A percentile compares a stretch with the other conserved stretches of the same genome.
Conservation (phyloP, 257 asterid genomes). For the Henckelia pumila region DNA sequence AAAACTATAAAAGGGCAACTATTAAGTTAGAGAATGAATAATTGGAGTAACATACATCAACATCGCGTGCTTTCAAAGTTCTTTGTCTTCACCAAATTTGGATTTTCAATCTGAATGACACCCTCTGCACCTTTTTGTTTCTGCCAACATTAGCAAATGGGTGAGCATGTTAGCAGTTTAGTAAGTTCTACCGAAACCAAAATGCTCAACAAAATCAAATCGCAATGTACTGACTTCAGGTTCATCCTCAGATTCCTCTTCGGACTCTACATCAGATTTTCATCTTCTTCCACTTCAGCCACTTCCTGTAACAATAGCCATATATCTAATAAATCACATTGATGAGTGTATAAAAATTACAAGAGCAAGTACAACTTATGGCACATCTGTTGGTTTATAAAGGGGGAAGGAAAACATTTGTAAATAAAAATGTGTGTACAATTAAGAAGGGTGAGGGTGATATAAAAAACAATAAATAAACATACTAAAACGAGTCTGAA, state of each 20-base stretch:
- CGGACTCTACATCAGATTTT: slow-evolving; percentile 73
- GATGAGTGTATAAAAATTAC: background rate
- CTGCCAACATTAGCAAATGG: slow-evolving; percentile 36
- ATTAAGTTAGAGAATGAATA: background rate
- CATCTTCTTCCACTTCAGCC: slow-evolving; percentile 63
- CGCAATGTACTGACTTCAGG: slow-evolving; percentile 44
- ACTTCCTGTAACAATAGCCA: slow-evolving; percentile 42
- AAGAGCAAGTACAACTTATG: background rate
- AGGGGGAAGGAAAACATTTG: background rate
- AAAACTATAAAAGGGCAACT: background rate
- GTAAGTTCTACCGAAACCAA: background rate
- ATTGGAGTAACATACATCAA: slow-evolving; percentile 51
- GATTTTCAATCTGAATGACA: slow-evolving; percentile 76
- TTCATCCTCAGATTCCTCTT: slow-evolving; percentile 72
- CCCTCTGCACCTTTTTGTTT: slow-evolving; percentile 80
- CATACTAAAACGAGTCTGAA: background rate
- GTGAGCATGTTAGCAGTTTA: slow-evolving; percentile 5
- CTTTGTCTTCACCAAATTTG: slow-evolving; percentile 76
- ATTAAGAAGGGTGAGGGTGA: background rate
- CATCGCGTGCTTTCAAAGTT: slow-evolving; percentile 79
- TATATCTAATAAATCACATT: background rate
- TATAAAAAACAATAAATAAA: too few species aligned
- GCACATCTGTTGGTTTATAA: background rate
- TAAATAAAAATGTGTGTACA: too few species aligned
- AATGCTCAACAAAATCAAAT: background rate